phyloP scores from a whole-genome alignment of 1,284 basidiomycete species.

The Wallemia ichthyophaga region DNA sequence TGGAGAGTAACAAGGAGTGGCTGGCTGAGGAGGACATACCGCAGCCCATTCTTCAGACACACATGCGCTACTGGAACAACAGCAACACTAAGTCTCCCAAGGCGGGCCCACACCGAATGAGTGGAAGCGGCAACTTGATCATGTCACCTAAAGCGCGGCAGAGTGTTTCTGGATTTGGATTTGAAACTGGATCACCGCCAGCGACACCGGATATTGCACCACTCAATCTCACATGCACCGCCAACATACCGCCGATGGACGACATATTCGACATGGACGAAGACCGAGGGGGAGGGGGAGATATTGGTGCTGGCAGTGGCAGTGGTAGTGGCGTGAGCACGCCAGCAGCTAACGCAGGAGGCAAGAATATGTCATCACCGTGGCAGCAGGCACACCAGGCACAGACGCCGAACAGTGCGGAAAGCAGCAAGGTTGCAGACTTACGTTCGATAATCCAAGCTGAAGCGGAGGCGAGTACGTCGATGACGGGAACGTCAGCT shows the following conservation, averaged over 20 bases:
- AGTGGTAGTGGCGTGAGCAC: too few species aligned
- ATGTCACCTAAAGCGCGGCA: background rate
- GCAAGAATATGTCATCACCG: too few species aligned
- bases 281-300: background rate
- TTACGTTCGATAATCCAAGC: background rate
- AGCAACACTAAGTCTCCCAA: background rate
- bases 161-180: too few species aligned
- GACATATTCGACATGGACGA: constrained; percentile 1
- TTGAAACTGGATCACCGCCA: too few species aligned
- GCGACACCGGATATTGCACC: background rate
- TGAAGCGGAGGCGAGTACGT: background rate
- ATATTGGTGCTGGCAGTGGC: too few species aligned
- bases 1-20: background rate
- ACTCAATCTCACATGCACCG: background rate
- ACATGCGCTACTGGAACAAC: background rate
- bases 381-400: background rate
- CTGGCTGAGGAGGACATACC: background rate
- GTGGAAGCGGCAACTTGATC: background rate
- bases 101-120: background rate
- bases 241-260: background rate
- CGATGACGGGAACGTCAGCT: too few species aligned
- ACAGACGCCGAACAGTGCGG: background rate
- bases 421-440: background rate
- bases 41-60: background rate
- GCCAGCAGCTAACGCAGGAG: too few species aligned